Evolutionary conservation across 1,139 yeast species (phyloP).

Genomic region (Suhomyces anneliseae): DNA sequence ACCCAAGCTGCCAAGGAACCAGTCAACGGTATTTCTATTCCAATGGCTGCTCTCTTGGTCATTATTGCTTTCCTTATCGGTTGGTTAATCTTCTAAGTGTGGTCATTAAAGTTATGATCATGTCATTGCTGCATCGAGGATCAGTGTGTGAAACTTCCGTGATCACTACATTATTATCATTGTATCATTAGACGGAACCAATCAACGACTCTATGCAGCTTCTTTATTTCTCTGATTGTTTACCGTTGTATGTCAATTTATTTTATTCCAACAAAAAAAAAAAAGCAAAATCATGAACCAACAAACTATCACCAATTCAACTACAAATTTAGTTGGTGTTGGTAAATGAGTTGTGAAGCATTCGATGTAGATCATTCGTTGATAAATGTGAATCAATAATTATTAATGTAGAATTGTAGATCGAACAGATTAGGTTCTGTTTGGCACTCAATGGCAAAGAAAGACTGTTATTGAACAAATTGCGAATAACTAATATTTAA

Average conservation of each 20-base stretch:
- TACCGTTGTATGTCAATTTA: not conserved
- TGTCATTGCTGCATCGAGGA: not conserved
- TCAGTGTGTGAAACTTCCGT: not conserved
- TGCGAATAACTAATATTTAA: no score
- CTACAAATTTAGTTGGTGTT: no score
- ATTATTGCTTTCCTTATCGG: constrained; percentile 60
- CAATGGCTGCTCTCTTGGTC: constrained; percentile 51
- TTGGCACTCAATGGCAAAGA: no score
- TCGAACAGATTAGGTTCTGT: no score
- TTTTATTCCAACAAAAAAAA: no score
- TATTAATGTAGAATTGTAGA: not conserved
- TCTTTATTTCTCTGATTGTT: not conserved
- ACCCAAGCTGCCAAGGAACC: constrained; percentile 25
- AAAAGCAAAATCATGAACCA: no score
- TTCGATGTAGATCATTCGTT: no score
- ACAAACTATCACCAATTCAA: no score
- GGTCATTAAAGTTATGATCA: not conserved
- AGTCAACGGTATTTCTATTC: constrained; percentile 52
- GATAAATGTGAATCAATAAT: not conserved
- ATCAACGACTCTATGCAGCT: not conserved
- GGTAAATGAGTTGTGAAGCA: no score
- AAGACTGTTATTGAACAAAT: no score
- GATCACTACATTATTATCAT: not conserved
- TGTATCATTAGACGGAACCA: constrained; percentile 6
- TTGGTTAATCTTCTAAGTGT: constrained; percentile 51